Conservation (phyloP, 306 rosid species). For the Cucumis hystrix region DNA sequence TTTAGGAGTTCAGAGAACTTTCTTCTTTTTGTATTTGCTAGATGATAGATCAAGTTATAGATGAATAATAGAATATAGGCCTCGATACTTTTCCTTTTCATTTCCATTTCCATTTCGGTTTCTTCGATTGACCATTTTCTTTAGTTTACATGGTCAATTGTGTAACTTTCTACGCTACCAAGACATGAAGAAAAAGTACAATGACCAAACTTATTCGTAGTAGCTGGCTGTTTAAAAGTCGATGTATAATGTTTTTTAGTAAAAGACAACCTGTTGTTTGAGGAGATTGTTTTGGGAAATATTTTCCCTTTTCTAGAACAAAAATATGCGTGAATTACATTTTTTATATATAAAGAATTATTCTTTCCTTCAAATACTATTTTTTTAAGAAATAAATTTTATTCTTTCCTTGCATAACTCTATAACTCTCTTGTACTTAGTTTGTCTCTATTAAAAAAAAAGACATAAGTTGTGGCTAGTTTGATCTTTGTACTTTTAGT, state of each 20-base stretch:
- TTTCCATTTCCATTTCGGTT: neutral
- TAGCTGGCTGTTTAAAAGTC: neutral
- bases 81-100: neutral
- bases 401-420: no score
- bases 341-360: neutral
- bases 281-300: neutral
- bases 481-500: no score
- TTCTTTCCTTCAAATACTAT: no score
- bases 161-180: neutral
- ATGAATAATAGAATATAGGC: neutral
- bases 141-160: neutral
- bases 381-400: no score
- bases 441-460: no score
- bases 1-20: slow-evolving; percentile 68
- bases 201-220: neutral
- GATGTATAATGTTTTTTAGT: neutral
- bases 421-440: no score
- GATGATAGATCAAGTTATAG: neutral
- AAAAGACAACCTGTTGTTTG: neutral
- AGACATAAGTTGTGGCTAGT: no score
- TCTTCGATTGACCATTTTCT: neutral
- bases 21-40: neutral
- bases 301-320: neutral
- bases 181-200: neutral
- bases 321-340: neutral